Conservation (phyloP, 129 eudicot genomes). For the Escallonia herrerae region DNA sequence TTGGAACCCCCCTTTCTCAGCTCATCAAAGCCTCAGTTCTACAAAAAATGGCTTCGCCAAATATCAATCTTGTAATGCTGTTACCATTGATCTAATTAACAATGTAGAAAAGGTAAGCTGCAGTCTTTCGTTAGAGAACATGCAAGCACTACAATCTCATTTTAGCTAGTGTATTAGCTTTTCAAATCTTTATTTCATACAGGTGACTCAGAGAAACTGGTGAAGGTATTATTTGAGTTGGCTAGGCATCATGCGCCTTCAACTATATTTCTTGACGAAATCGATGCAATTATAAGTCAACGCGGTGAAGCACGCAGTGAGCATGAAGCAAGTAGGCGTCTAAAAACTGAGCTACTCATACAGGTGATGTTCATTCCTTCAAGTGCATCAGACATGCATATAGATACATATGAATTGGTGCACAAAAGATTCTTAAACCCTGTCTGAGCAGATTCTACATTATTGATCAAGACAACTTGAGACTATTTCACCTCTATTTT, state of each 20-base stretch:
- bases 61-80: too few species aligned
- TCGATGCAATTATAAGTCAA: constrained; percentile 97
- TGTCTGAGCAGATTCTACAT: neutral
- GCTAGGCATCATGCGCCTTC: constrained; percentile 99
- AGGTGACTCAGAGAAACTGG: constrained; percentile 98
- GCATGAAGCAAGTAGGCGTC: constrained; percentile 98
- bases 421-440: too few species aligned
- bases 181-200: constrained; percentile 20
- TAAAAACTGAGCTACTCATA: constrained; percentile 93
- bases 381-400: neutral
- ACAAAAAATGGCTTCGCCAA: neutral
- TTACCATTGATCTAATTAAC: too few species aligned
- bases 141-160: neutral
- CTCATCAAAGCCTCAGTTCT: neutral
- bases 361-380: constrained; percentile 46
- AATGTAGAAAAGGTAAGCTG: too few species aligned
- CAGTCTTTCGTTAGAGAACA: neutral
- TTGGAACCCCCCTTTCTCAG: neutral
- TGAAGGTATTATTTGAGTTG: constrained; percentile 91
- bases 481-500: neutral
- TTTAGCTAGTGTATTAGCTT: neutral
- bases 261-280: constrained; percentile 94
- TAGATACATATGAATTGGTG: neutral
- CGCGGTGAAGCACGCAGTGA: constrained; percentile 99
- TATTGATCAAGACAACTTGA: neutral